Conservation (phyloP, 2,329 filamentous ascomycete genomes). For the Alternaria arbusti region DNA sequence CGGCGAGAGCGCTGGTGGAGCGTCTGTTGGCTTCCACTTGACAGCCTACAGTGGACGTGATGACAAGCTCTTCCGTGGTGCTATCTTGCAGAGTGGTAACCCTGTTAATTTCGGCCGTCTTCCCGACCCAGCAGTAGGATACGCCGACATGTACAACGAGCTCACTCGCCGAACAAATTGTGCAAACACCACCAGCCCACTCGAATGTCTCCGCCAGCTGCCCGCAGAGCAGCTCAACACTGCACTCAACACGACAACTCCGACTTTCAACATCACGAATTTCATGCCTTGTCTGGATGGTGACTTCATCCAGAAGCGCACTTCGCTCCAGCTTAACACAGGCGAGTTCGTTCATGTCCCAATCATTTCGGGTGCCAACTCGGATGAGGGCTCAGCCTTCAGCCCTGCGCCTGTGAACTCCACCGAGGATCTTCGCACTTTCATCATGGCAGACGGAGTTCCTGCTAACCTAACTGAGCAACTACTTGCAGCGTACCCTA, state of each 20-base stretch:
- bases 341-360: conserved; percentile 70
- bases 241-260: conserved; percentile 55
- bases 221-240: conserved; percentile 65
- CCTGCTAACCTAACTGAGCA: conserved; percentile 29
- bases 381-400: conserved; percentile 69
- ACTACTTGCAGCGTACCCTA: conserved; percentile 39
- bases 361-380: conserved; percentile 68
- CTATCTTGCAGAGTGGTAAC: conserved; percentile 55
- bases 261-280: conserved; percentile 29
- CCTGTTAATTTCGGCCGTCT: conserved; percentile 40
- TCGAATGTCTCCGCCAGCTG: conserved; percentile 62
- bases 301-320: conserved; percentile 61
- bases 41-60: conserved; percentile 57
- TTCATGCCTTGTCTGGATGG: conserved; percentile 60
- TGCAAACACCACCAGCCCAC: conserved; percentile 24
- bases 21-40: conserved; percentile 54
- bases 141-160: conserved; percentile 26
- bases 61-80: conserved; percentile 56
- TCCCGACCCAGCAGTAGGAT: conserved; percentile 22
- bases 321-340: conserved; percentile 60
- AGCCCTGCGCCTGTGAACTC: conserved; percentile 62
- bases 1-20: conserved; percentile 54
- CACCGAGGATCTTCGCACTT: conserved; percentile 58
- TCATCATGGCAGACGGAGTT: conserved; percentile 42
- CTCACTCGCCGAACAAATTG: conserved; percentile 35